These are phyloP conservation scores for Rauvolfia tetraphylla DNA, from an alignment of 257 asterid genomes.

Conservation along the genomic window DNA sequence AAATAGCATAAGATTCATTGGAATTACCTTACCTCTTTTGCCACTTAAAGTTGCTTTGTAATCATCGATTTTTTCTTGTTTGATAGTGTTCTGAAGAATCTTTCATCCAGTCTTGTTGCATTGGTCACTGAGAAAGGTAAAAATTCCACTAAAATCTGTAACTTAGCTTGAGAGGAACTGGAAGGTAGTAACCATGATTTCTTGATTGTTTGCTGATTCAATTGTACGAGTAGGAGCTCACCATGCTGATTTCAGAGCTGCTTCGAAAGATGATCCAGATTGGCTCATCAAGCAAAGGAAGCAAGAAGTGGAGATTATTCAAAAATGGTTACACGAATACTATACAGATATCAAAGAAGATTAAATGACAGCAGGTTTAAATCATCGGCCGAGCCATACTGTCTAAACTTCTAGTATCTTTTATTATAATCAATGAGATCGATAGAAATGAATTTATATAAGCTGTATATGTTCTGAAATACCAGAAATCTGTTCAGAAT, in stretches of 20 bases:
- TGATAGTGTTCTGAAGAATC: slow-evolving; percentile 54
- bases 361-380: not conserved
- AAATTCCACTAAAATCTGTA: not conserved
- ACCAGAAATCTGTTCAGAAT: too few species aligned
- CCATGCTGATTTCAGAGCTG: slow-evolving; percentile 62
- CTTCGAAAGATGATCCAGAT: slow-evolving; percentile 49
- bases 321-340: slow-evolving; percentile 55
- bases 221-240: slow-evolving; percentile 46
- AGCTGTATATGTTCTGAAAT: too few species aligned
- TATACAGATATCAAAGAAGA: slow-evolving; percentile 35
- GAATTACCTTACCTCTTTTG: not conserved
- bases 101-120: slow-evolving; percentile 69
- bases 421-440: too few species aligned
- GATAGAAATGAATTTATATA: too few species aligned
- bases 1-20: too few species aligned
- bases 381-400: too few species aligned
- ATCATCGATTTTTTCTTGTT: slow-evolving; percentile 1
- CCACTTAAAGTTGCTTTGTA: not conserved
- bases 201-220: slow-evolving; percentile 6
- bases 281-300: slow-evolving; percentile 60
- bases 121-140: slow-evolving; percentile 62
- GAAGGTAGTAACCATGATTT: not conserved
- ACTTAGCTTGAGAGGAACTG: not conserved
- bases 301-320: slow-evolving; percentile 54
- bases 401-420: too few species aligned